Conservation (phyloP, 1,284 basidiomycete genomes). For the Fistulinella cinereoalba region DNA sequence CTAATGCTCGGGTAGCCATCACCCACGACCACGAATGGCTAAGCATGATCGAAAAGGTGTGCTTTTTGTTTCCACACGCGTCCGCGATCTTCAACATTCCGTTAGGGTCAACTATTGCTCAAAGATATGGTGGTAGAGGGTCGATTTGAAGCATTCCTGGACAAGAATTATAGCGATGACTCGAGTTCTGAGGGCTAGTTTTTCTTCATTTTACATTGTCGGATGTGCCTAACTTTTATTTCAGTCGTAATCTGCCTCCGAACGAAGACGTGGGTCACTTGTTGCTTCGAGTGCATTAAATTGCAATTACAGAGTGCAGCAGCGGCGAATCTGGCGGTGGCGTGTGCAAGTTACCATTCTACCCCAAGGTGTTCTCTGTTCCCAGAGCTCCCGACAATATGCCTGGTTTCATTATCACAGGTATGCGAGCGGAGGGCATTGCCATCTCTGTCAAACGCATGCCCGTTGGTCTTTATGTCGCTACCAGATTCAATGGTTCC, state of each 20-base stretch:
- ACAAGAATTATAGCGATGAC: background rate
- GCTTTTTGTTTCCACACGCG: background rate
- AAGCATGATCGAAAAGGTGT: background rate
- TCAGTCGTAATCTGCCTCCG: no score
- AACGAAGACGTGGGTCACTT: no score
- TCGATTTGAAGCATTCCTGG: background rate
- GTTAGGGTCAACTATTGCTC: background rate
- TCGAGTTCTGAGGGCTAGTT: no score
- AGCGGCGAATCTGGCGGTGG: no score
- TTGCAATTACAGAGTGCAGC: no score
- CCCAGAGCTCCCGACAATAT: no score
- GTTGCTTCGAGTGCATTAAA: no score
- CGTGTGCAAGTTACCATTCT: no score
- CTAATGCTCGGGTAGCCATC: background rate
- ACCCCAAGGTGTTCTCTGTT: no score
- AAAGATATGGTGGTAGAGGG: background rate
- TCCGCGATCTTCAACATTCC: background rate
- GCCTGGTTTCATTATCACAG: background rate
- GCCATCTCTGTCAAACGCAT: background rate
- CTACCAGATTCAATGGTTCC: background rate
- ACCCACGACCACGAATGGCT: slow-evolving; percentile 4
- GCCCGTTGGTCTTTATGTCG: background rate
- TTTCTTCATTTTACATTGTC: no score
- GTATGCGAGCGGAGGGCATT: background rate
- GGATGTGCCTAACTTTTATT: no score